Conservation (phyloP, 257 asterid species). For the Ophiorrhiza pumila region DNA sequence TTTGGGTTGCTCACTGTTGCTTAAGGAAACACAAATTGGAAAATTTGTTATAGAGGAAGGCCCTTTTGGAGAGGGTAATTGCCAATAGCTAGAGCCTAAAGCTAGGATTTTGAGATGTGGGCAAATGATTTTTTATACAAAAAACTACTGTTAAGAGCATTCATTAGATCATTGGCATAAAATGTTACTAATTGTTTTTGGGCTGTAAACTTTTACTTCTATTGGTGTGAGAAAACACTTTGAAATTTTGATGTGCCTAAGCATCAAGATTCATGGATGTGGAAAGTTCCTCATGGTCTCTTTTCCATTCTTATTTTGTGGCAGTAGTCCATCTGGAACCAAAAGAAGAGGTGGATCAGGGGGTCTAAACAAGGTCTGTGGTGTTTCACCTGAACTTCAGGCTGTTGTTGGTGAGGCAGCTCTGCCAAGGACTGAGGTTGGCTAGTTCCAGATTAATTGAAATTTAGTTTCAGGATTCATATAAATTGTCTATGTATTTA, state of each 20-base stretch:
- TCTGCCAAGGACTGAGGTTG: slow-evolving; percentile 76
- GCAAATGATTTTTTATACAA: neutral
- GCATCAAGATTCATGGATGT: neutral
- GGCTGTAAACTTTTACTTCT: neutral
- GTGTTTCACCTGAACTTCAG: slow-evolving; percentile 76
- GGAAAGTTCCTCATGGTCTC: neutral
- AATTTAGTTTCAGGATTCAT: neutral
- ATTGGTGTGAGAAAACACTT: too few species aligned
- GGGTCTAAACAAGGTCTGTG: slow-evolving; percentile 72
- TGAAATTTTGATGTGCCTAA: neutral
- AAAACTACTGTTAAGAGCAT: neutral
- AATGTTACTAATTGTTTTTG: too few species aligned
- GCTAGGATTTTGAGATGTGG: neutral
- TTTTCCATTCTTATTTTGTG: slow-evolving; percentile 5
- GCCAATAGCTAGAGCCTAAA: neutral
- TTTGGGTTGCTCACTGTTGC: slow-evolving; percentile 3
- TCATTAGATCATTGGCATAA: neutral
- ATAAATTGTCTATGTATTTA: neutral
- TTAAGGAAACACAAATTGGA: slow-evolving; percentile 2
- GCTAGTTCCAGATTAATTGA: neutral
- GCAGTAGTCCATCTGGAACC: slow-evolving; percentile 52
- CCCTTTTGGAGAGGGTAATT: neutral
- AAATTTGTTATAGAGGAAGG: neutral
- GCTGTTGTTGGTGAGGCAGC: slow-evolving; percentile 72
- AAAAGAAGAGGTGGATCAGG: slow-evolving; percentile 82